Conservation (phyloP, 2,329 filamentous ascomycete species). For the Grosmannia serpens region DNA sequence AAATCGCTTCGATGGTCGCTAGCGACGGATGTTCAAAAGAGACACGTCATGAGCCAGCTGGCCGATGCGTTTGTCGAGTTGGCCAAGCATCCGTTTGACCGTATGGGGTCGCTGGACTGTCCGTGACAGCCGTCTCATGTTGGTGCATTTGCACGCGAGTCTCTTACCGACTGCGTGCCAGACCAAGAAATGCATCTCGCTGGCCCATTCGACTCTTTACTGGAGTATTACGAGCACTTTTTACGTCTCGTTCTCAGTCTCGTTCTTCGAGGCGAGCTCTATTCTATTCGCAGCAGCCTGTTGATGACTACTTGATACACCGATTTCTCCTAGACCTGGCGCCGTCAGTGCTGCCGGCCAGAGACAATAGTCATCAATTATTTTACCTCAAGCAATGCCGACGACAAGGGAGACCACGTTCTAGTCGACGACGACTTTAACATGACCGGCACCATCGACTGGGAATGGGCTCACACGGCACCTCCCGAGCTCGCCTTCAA, state of each 20-base stretch:
- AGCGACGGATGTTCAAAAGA: neutral
- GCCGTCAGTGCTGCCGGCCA: too few species aligned
- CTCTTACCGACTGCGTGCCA: neutral
- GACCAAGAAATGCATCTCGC: neutral
- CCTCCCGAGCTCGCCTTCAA: constrained; percentile 26
- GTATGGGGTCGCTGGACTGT: neutral
- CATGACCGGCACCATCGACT: constrained; percentile 38
- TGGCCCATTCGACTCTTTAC: neutral
- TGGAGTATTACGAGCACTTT: neutral
- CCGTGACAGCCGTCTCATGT: neutral
- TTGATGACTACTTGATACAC: too few species aligned
- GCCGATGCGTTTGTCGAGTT: neutral
- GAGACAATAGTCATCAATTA: too few species aligned
- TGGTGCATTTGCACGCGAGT: neutral
- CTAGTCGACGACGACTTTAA: constrained; percentile 32
- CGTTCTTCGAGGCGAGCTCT: neutral
- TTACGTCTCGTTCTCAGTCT: too few species aligned
- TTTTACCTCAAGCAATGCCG: constrained; percentile 35
- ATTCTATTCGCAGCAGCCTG: too few species aligned
- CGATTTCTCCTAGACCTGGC: too few species aligned
- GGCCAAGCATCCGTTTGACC: neutral
- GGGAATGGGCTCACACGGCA: constrained; percentile 24
- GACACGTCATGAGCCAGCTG: neutral
- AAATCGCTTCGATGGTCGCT: neutral
- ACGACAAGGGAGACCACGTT: constrained; percentile 18